phyloP scores from a whole-genome alignment of 2,329 filamentous ascomycete genomes.

The Tolypocladium tropicale region DNA sequence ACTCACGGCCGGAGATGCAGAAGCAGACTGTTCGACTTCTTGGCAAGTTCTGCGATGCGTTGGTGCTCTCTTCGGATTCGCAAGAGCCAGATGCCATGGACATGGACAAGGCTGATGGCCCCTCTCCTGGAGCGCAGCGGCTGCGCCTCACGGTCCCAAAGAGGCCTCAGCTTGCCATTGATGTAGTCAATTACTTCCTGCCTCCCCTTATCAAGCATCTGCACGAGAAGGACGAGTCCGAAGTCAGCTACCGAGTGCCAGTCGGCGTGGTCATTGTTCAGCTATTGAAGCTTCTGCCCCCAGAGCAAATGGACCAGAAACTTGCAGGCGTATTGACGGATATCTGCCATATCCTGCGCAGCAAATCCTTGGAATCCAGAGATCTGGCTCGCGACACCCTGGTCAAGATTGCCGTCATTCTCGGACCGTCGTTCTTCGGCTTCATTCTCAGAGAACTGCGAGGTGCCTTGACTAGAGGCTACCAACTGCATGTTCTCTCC shows the following conservation, averaged over 20 bases:
- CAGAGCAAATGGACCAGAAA: conserved; percentile 59
- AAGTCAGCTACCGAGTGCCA: conserved; percentile 85
- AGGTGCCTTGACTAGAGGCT: conserved; percentile 72
- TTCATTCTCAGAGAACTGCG: conserved; percentile 91
- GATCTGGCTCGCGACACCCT: conserved; percentile 87
- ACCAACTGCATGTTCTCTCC: conserved; percentile 89
- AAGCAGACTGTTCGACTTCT: conserved; percentile 80
- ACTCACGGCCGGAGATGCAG: conserved; percentile 69
- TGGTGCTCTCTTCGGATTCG: conserved; percentile 46
- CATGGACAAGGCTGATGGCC: conserved; percentile 21
- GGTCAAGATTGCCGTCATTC: conserved; percentile 67
- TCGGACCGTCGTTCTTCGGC: conserved; percentile 75
- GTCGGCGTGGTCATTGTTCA: conserved; percentile 85
- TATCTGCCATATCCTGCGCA: conserved; percentile 85
- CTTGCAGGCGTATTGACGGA: conserved; percentile 82
- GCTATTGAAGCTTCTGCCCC: conserved; percentile 69
- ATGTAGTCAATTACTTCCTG: conserved; percentile 65
- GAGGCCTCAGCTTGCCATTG: conserved; percentile 55
- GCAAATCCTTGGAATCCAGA: conserved; percentile 76
- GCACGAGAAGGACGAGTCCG: conserved; percentile 88
- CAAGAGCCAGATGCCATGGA: conserved; percentile 30
- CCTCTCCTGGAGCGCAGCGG: conserved; percentile 20
- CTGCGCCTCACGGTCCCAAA: conserved; percentile 59
- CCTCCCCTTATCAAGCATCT: conserved; percentile 75
- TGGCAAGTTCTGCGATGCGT: conserved; percentile 68